Conservation (phyloP, 2,329 filamentous ascomycete species). For the Microdochium paspali region DNA sequence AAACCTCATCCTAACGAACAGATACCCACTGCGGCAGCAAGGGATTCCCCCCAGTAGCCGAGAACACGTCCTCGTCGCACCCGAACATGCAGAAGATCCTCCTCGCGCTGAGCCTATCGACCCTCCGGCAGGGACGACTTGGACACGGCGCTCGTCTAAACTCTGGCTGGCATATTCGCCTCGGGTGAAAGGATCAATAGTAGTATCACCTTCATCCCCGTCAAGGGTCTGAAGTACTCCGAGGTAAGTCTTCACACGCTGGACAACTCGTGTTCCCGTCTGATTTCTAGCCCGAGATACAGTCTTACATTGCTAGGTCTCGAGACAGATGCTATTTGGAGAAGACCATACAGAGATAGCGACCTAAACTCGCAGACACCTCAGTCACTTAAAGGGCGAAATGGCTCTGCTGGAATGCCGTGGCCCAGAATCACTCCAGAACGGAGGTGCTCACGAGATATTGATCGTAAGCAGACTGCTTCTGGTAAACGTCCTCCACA, state of each 20-base stretch:
- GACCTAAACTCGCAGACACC: neutral
- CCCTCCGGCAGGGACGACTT: neutral
- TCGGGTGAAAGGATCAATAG: neutral
- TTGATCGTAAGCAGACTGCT: neutral
- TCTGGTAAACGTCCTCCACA: neutral
- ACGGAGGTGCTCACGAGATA: neutral
- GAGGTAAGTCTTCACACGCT: neutral
- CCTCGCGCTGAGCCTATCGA: neutral
- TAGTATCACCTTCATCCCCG: neutral
- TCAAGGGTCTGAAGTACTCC: neutral
- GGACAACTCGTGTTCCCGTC: too few species aligned
- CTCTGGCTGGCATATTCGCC: neutral
- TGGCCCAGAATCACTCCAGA: neutral
- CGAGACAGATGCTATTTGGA: neutral
- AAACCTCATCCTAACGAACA: neutral
- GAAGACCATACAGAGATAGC: neutral
- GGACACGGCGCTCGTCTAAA: neutral
- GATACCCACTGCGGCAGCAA: neutral
- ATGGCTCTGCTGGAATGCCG: neutral
- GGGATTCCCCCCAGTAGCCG: neutral
- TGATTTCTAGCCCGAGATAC: too few species aligned
- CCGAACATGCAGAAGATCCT: neutral
- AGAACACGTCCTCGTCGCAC: neutral
- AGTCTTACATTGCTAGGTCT: too few species aligned
- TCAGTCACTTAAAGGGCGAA: neutral